Evolutionary conservation across 2,329 filamentous ascomycete genomes (phyloP), one percentile per base, ranked within the genome.

Genomic region (Exophiala viscosa): DNA sequence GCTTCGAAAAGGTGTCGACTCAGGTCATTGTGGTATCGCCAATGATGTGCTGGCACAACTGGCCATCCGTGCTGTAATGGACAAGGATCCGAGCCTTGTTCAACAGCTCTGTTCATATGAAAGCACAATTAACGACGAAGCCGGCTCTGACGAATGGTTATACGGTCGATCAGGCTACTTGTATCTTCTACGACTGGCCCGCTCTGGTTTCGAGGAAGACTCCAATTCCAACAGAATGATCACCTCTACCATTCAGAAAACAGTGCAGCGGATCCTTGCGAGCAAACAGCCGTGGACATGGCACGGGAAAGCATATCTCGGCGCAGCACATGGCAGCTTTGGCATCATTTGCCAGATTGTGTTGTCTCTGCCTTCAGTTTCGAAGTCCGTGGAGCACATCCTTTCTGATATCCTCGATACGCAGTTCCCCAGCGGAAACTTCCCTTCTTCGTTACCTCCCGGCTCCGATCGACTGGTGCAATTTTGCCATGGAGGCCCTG

Each of bases 311-410:
- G 71, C 72, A 9, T 87, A 86, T 62, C 72, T 86, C 33, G 86
- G 86, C 1, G 82, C 85, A 4, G 81, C 79, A 0, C 84, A 89
- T 63, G 86, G 86, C 6, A 77, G 80, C 10, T 80, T 88, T 20
- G 84, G 86, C 3, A 87, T 87, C 65, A 76, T 89, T 50, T 83
- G 81, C n/a, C 86, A 89, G 66, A 71, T 88, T 11, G 76, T 87
- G 1, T 71, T 81, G 35, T 63, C 60, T 6, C 33, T 36, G 2
- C 53, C 51, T 13, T 39, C 45, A 6, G 50, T 38, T 33, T 50
- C 83, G 1, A 66, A 74, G 1, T 73, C 75, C 42, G 68, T 88
- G 2, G 75, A 80, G 56, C 69, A 69, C 3, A 73, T 79, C 15
- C 64, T 88, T 3, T 72, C 73, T 1, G 73, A 74, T 8, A 64